Base-by-base conservation (phyloP, 2,329 filamentous ascomycete species). In the Pseudogymnoascus sp. region DNA sequence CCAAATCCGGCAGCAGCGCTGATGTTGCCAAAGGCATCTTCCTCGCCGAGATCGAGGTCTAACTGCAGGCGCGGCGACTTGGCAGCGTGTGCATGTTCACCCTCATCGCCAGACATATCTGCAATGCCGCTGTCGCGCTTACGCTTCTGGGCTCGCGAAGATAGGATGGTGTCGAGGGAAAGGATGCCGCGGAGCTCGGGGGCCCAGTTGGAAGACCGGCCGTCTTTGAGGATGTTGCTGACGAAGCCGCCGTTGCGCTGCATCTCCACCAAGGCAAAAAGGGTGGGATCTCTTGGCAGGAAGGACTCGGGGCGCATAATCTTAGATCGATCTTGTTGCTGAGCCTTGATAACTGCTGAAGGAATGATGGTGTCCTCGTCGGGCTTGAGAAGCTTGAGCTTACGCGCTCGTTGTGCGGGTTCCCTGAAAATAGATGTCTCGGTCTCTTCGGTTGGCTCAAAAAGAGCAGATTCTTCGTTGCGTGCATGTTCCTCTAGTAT, bases 221-320 rank as follows among this genome's bases (percentile, higher is more conserved):
- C 89, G 64, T 92, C 90, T 59, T 89, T 87, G 76, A 97, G 86
- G 65, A 96, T 87, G 68, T 85, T 92, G 3, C 88, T 89, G 16
- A 97, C 90, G 69, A 99, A 97, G 38, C 86, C 90, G 60, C 94
- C 93, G 60, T 84, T 91, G 76, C 89, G 92, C 74, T 97, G 94
- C 82, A 97, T 88, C 68, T 92, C 90, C 79, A 96, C 88, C 20
- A 99, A 78, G 35, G 91, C 90, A 30, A 97, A 81, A 12, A 97
- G 80, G 60, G 93, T 86, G 1, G 92, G 90, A 67, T 99, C 92
- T 38, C 90, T 86, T 1, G 93, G 91, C 47, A 99, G 79, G 74
- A 95, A 96, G 0, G 86, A 86, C 6, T 89, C 86, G 1, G 88
- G 84, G 74, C 89, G 92, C 62, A 96, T 80, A 64, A 97, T 97